These are phyloP conservation scores for Botrytis fragariae DNA, from an alignment of 2,329 filamentous ascomycete genomes.

Conservation along the genomic window DNA sequence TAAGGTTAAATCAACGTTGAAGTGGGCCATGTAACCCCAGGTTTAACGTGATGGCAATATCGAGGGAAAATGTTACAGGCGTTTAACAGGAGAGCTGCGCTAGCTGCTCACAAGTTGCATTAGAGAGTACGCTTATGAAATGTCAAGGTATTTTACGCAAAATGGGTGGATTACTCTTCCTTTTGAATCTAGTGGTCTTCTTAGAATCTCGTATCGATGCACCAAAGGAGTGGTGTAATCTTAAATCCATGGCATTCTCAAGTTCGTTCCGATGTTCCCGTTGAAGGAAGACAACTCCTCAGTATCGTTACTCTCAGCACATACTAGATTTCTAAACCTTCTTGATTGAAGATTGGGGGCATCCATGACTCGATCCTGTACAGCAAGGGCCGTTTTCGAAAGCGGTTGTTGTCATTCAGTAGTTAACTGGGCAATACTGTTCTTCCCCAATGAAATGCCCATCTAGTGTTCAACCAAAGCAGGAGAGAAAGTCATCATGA, in stretches of 20 bases:
- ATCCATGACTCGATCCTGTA: no score
- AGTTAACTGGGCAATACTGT: no score
- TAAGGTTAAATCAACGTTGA: conserved; percentile 1
- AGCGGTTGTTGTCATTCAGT: no score
- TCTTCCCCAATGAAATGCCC: no score
- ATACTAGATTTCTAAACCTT: not conserved
- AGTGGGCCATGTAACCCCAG: not conserved
- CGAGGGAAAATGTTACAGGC: not conserved
- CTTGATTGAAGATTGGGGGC: not conserved
- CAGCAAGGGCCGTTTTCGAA: no score
- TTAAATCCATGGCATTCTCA: not conserved
- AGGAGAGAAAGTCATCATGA: no score
- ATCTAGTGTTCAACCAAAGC: no score
- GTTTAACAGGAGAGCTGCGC: not conserved
- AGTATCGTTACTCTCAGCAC: not conserved
- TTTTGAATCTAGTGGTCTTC: not conserved
- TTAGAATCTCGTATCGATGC: not conserved
- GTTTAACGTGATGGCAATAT: not conserved
- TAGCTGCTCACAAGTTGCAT: not conserved
- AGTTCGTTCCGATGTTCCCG: not conserved
- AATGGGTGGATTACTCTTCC: not conserved
- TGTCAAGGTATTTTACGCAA: not conserved
- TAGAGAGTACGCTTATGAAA: not conserved
- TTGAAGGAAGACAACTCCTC: not conserved
- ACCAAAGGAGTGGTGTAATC: not conserved